Evolutionary conservation across 2,329 filamentous ascomycete genomes (phyloP).

Genomic region (Fusarium sp.): DNA sequence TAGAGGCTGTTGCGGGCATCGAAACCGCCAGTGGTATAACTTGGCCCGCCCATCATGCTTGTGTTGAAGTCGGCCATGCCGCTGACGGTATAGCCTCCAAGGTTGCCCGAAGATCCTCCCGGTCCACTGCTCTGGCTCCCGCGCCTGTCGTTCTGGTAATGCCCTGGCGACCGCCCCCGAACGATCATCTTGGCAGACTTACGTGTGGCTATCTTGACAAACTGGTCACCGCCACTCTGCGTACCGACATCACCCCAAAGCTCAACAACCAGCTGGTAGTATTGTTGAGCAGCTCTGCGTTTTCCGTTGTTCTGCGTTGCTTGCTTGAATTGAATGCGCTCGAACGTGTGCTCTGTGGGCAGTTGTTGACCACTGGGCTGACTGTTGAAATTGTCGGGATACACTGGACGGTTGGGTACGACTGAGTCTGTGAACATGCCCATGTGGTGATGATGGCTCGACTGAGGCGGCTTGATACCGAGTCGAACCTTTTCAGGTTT

Average conservation of each 20-base stretch:
- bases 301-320: constrained; percentile 96
- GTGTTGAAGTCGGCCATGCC: constrained; percentile 50
- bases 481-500: constrained; percentile 80
- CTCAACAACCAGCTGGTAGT: constrained; percentile 91
- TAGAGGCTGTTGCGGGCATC: constrained; percentile 55
- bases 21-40: constrained; percentile 47
- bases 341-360: constrained; percentile 76
- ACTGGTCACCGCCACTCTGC: constrained; percentile 64
- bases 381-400: constrained; percentile 59
- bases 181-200: constrained; percentile 89
- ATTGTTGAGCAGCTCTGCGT: constrained; percentile 89
- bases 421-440: constrained; percentile 61
- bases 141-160: constrained; percentile 80
- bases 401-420: constrained; percentile 51
- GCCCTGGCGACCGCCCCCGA: constrained; percentile 85
- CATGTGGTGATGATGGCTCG: constrained; percentile 61
- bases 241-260: constrained; percentile 78
- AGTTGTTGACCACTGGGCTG: constrained; percentile 55
- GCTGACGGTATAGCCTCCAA: constrained; percentile 60
- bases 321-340: constrained; percentile 94
- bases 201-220: constrained; percentile 78
- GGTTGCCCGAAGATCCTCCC: constrained; percentile 74
- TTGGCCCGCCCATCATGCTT: constrained; percentile 55
- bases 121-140: constrained; percentile 78
- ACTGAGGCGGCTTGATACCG: constrained; percentile 75